Conservation (phyloP, 164 flowering plant genomes). For the Nelumbo lutea region DNA sequence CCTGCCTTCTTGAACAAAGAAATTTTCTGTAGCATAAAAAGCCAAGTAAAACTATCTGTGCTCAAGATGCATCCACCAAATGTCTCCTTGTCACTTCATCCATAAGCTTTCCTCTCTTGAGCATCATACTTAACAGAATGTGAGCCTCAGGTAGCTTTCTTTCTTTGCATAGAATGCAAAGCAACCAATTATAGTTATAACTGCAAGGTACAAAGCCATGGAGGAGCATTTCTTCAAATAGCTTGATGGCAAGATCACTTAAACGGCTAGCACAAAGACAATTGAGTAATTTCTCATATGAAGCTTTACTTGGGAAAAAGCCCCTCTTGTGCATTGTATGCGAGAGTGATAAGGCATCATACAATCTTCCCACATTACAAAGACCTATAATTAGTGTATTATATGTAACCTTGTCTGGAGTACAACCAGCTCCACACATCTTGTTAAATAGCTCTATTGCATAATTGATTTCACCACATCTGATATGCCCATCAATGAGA, state of each 20-base stretch:
- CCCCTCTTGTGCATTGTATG: constrained; percentile 55
- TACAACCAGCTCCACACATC: constrained; percentile 40
- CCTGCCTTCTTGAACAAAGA: constrained; percentile 7
- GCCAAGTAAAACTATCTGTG: constrained; percentile 13
- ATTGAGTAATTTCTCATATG: constrained; percentile 37
- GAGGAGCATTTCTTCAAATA: constrained; percentile 47
- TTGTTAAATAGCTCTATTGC: constrained; percentile 43
- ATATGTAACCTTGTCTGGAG: constrained; percentile 38
- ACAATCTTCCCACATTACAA: constrained; percentile 33
- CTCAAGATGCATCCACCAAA: constrained; percentile 12
- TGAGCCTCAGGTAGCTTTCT: constrained; percentile 33
- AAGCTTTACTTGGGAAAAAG: constrained; percentile 30
- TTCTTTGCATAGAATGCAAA: constrained; percentile 28
- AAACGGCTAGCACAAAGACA: constrained; percentile 24
- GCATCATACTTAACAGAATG: constrained; percentile 22
- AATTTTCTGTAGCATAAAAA: constrained; percentile 11
- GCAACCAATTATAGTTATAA: constrained; percentile 26
- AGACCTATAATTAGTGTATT: constrained; percentile 49
- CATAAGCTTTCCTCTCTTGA: constrained; percentile 20
- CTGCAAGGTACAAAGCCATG: constrained; percentile 29
- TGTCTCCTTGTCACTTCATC: constrained; percentile 14
- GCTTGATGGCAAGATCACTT: constrained; percentile 31
- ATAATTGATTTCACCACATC: constrained; percentile 31
- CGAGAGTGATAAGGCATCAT: constrained; percentile 43
- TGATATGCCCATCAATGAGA: constrained; percentile 43